Base-by-base conservation (phyloP, 768 basidiomycete species). In the Cystofilobasidium bisporidii region DNA sequence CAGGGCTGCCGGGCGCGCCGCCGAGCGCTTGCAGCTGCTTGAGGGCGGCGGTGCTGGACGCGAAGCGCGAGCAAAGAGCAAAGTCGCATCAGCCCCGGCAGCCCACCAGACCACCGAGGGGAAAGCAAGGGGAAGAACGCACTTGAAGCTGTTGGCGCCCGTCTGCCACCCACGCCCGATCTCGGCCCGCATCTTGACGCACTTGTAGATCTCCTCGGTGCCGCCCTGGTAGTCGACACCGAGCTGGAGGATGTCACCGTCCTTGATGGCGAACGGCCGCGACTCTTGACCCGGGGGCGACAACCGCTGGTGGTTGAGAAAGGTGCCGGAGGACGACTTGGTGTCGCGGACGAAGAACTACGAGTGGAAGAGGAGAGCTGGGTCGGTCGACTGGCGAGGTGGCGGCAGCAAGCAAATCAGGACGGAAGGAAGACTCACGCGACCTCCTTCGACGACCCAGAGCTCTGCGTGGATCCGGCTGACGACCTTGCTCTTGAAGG, bases 181-280 rank as follows among this genome's bases (percentile, higher is more conserved):
- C 78, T 99, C 94, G 61, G 97, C 81, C 71, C 89, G 83, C 75
- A 99, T 96, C 83, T 94, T 97, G 68, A 98, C 90, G 67, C 88
- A 90, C 79, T 96, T 88, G 78, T 94, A 97, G 62, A 94, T 91
- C 77, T 97, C 93, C 79, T 97, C 92, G 10, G 89, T 85, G 0
- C 94, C 94, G 9, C 94, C 94, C 77, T 97, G 93, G 78, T 96
- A 99, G 76, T 98, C 93, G 32, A 98, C 91, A 2, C 94, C 93
- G 0, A 97, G 84, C 78, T 97, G 94, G 24, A 98, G 78, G 33
- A 97, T 83, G 78, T 97, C 93, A 0, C 94, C 94, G 70, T 97
- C 93, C 78, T 88, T 90, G 72, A 97, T 81, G 70, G 83, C 83
- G 69, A 82, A 86, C 0, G 90, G 83, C 45, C 85, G 79, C 6